A percentile compares a stretch with the other conserved stretches of the same genome.
Conservation (phyloP, 2,329 filamentous ascomycete genomes). For the Colletotrichum graminicola region DNA sequence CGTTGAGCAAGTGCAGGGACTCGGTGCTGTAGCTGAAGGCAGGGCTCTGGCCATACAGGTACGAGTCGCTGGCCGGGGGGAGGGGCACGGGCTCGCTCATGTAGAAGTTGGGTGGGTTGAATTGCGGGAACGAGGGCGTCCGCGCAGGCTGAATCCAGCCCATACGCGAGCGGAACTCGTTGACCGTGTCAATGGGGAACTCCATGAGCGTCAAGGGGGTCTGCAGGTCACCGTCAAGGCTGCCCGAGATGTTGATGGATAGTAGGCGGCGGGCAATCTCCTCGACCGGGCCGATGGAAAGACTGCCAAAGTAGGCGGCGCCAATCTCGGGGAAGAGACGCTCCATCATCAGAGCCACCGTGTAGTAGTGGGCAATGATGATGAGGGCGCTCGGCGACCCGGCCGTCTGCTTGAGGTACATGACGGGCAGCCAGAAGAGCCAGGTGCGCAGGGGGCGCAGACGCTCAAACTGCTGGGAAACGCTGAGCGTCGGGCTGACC, state of each 20-base stretch:
- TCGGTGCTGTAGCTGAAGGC: slow-evolving; percentile 75
- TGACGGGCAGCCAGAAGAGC: slow-evolving; percentile 95
- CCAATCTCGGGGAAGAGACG: slow-evolving; percentile 93
- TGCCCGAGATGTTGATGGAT: slow-evolving; percentile 73
- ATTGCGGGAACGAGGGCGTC: slow-evolving; percentile 72
- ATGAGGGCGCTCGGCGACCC: slow-evolving; percentile 83
- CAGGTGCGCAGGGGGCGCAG: slow-evolving; percentile 89
- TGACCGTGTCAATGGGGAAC: slow-evolving; percentile 76
- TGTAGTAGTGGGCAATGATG: slow-evolving; percentile 92
- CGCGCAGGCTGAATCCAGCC: slow-evolving; percentile 73
- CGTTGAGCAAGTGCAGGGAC: slow-evolving; percentile 68
- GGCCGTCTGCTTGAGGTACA: slow-evolving; percentile 81
- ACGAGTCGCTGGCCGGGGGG: slow-evolving; percentile 57
- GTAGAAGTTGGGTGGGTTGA: slow-evolving; percentile 67
- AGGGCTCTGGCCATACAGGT: slow-evolving; percentile 66
- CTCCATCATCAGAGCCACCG: slow-evolving; percentile 87
- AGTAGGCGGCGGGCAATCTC: slow-evolving; percentile 84
- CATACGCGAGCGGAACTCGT: slow-evolving; percentile 77
- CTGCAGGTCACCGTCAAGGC: slow-evolving; percentile 68
- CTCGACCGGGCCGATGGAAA: slow-evolving; percentile 85
- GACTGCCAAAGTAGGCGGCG: slow-evolving; percentile 85
- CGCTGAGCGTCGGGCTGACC: slow-evolving; percentile 75
- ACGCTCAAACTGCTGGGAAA: slow-evolving; percentile 89
- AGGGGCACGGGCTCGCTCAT: slow-evolving; percentile 60
- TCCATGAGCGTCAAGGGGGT: slow-evolving; percentile 77